phyloP scores from a whole-genome alignment of 192 early-diverging fungal species.

The Rhizoclosmatium sp. region DNA sequence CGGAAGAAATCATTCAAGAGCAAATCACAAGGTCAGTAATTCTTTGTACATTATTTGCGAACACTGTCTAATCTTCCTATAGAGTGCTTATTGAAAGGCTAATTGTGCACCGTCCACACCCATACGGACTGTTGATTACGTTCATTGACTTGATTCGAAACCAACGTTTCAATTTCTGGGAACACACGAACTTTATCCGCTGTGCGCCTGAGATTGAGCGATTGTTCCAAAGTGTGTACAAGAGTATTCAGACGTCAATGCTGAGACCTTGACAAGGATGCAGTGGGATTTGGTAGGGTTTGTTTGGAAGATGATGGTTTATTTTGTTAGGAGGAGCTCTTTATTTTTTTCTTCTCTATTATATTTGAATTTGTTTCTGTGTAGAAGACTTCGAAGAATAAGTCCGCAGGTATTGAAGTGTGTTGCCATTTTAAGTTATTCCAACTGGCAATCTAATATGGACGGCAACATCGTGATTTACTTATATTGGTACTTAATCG shows the following conservation, averaged over 20 bases:
- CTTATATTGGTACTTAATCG: no score
- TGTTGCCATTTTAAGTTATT: no score
- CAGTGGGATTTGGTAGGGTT: no score
- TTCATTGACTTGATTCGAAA: constrained; percentile 98
- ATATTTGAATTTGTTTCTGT: no score
- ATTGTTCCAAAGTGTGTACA: constrained; percentile 76
- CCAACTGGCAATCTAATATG: no score
- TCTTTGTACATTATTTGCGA: no score
- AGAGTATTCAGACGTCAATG: constrained; percentile 47
- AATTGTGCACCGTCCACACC: constrained; percentile 96
- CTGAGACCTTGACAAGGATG: constrained; percentile 29
- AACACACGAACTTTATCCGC: constrained; percentile 65
- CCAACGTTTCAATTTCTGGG: constrained; percentile 82
- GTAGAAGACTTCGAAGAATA: no score
- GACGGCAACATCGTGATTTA: no score
- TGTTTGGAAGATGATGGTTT: no score
- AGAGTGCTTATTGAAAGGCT: constrained; percentile 94
- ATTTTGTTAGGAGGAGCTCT: no score
- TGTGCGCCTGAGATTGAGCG: constrained; percentile 85
- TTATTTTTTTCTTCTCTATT: no score
- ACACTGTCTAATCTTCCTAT: neutral
- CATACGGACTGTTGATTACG: constrained; percentile 96
- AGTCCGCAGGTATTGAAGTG: no score
- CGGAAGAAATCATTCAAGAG: constrained; percentile 86
- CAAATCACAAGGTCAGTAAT: constrained; percentile 81